Conservation (phyloP, 306 rosid genomes). For the Prunus mume region DNA sequence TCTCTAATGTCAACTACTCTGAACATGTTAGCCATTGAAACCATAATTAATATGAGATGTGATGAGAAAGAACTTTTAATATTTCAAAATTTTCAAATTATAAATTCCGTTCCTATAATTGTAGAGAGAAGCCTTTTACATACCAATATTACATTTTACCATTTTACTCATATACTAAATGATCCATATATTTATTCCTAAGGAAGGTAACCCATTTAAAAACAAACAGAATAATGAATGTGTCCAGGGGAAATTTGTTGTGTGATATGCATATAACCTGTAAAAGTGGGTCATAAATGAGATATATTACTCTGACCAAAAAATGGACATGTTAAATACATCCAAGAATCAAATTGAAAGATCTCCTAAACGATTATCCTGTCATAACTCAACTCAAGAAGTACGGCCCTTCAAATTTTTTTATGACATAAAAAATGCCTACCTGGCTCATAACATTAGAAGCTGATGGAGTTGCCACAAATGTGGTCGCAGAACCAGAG, state of each 20-base stretch:
- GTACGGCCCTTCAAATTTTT: background rate
- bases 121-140: background rate
- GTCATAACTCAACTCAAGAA: background rate
- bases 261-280: background rate
- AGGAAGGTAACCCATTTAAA: background rate
- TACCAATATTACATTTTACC: background rate
- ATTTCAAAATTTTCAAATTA: background rate
- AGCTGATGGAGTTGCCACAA: conserved; percentile 39
- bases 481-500: conserved; percentile 45
- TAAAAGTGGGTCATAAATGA: background rate
- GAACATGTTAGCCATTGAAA: too few species aligned
- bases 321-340: background rate
- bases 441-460: conserved; percentile 64
- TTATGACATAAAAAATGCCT: conserved; percentile 9
- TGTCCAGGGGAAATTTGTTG: background rate
- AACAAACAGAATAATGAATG: background rate
- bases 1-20: too few species aligned
- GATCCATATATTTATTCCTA: background rate
- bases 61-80: background rate
- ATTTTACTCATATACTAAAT: background rate
- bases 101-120: background rate
- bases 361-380: background rate
- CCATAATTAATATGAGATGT: too few species aligned
- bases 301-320: background rate
- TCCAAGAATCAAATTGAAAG: conserved; percentile 3